Evolutionary conservation across 176 grass and related monocot genomes (phyloP), one percentile per base, ranked within the genome.

Genomic region (Neostapfia colusana): DNA sequence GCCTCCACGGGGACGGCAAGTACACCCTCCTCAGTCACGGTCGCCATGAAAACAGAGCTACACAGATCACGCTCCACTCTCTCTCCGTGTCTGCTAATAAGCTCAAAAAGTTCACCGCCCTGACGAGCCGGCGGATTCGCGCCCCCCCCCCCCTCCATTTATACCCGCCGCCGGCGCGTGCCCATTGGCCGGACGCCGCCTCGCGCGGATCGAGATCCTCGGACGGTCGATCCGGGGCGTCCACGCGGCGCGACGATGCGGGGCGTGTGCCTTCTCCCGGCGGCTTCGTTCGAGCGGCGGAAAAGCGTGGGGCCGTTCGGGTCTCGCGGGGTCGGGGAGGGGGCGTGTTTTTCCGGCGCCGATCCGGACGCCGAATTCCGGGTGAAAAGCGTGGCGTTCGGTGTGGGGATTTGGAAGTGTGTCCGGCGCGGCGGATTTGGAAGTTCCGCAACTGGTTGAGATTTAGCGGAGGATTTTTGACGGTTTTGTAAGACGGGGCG

Each of bases 131-230:
- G 31, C 31, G 31, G 31, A 31, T 31, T 31, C 31, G 31, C 49
- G 64, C 45, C 31, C 42, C 63, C 31, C 2, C 49, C 56, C 45
- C 31, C 42, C 63, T 44, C 21, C 0, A 17, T 86, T 83, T 90
- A 86, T 86, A 90, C 24, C 20, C 45, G 58, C 8, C 24, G 1
- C 15, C 40, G 83, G 45, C 17, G 54, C 0, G 41, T 37, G 38
- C 34, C 68, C 46, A 89, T 88, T 89, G 86, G 92, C 13, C 38
- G 13, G 1, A 0, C 0, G 14, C 4, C 0, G 41, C 15, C 66
- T 35, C 83, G 14, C 67, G 46, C 80, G 88, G 92, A 95, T 91
- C 63, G 63, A 39, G 63, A 78, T 85, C 58, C 76, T 40, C 51
- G 25, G 18, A 1, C 8, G n/a, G 0, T 0, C 9, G 2, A 91